Evolutionary conservation across 176 grass and related monocot genomes (phyloP).

Genomic region (Microstegium vimineum): DNA sequence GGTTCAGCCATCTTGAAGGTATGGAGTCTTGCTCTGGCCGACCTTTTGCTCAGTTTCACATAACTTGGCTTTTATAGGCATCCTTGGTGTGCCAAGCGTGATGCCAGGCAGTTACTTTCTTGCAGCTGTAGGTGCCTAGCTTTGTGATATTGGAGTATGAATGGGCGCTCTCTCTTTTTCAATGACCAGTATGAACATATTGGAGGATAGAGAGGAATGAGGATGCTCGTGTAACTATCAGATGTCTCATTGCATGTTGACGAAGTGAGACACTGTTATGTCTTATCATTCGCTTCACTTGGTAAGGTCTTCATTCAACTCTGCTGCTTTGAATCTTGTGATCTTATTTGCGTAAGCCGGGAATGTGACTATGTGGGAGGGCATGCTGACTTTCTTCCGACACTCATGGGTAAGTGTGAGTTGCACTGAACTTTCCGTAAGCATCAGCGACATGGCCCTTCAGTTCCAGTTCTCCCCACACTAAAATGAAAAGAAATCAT

Average conservation of each 20-base stretch:
- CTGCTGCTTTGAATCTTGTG: constrained; percentile 16
- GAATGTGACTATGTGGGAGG: neutral
- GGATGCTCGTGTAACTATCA: constrained; percentile 5
- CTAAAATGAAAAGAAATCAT: neutral
- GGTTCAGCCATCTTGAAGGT: constrained; percentile 32
- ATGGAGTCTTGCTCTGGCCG: neutral
- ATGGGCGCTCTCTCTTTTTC: neutral
- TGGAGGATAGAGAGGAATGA: neutral
- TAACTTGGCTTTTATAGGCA: constrained; percentile 33
- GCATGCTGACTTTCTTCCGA: neutral
- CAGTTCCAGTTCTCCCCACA: neutral
- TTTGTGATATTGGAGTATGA: constrained; percentile 10
- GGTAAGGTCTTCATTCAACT: constrained; percentile 3
- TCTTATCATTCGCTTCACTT: neutral
- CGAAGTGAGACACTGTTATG: constrained; percentile 14
- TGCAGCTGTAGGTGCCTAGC: neutral
- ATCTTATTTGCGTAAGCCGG: neutral
- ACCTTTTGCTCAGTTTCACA: neutral
- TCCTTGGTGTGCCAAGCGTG: neutral
- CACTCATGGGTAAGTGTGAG: neutral
- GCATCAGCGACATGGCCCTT: neutral
- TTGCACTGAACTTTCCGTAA: neutral
- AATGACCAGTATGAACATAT: constrained; percentile 7
- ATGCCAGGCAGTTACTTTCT: neutral
- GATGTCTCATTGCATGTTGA: constrained; percentile 4